phyloP scores from a whole-genome alignment of 106 monocot species.

The Dactylorhiza incarnata region DNA sequence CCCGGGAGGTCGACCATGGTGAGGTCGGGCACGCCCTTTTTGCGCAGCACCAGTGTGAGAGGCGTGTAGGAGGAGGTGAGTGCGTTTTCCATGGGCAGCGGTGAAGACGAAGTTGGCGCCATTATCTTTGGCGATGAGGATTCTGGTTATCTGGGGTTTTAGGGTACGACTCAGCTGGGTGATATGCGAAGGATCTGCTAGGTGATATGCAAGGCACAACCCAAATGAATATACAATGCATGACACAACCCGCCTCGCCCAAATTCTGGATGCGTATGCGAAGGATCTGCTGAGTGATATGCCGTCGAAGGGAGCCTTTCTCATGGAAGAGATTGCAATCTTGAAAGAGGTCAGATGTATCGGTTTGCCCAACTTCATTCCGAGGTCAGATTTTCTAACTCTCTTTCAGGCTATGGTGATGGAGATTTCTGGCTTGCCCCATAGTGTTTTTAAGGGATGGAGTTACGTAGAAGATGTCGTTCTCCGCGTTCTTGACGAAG shows the following conservation, averaged over 20 bases:
- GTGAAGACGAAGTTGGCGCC: too few relatives aligned
- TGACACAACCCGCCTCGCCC: constrained; percentile 29
- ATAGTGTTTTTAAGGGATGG: not conserved
- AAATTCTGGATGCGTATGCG: constrained; percentile 18
- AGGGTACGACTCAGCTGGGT: too few relatives aligned
- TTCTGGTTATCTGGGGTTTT: too few relatives aligned
- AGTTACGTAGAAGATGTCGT: constrained; percentile 6
- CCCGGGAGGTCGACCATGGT: constrained; percentile 9
- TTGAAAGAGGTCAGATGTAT: constrained; percentile 30
- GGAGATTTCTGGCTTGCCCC: not conserved
- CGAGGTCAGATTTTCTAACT: not conserved
- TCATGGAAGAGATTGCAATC: constrained; percentile 42
- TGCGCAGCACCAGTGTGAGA: not conserved
- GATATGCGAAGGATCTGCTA: too few relatives aligned
- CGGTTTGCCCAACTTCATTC: constrained; percentile 16
- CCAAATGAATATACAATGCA: constrained; percentile 26
- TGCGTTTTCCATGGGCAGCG: too few relatives aligned
- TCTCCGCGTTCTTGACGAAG: not conserved
- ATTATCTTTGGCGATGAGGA: too few relatives aligned
- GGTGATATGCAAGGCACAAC: too few relatives aligned
- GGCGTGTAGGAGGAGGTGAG: not conserved
- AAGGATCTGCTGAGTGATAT: constrained; percentile 13
- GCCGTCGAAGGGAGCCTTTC: constrained; percentile 10
- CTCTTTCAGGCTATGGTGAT: not conserved
- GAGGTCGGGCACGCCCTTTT: constrained; percentile 10